Base-by-base conservation (phyloP, 352 stramenopile species). In the Aphanomyces stellatus region DNA sequence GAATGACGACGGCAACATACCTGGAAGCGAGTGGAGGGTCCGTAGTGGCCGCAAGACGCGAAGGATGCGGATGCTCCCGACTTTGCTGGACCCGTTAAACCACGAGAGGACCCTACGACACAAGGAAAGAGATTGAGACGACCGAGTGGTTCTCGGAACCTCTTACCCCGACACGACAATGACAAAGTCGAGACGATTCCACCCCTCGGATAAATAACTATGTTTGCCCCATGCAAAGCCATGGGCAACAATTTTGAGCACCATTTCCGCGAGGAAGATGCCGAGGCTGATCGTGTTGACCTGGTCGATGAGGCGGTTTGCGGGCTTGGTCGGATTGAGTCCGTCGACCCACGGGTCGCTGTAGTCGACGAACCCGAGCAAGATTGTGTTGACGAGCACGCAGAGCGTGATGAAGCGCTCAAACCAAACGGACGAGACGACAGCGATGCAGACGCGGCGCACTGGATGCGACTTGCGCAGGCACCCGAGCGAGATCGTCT, bases 141-240 rank as follows among this genome's bases (percentile, higher is more conserved):
- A 82, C 40, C 19, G 62, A 35, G 25, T 60, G n/a, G n/a, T n/a
- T 42, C 46, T 37, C 17, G 15, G 28, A 33, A 3, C 78, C 84
- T 2, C 33, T 17, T 73, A 96, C 80, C 83, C 92, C 22, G 87
- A 87, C 15, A 93, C 48, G 53, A 98, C 91, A 33, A 97, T 89
- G 30, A 95, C 73, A 69, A 98, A 98, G 67, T 98, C 92, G 27
- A 98, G 76, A 22, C 91, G 69, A 51, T 98, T 98, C 91, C 90
- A 98, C 3, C 74, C 72, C 70, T 98, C 88, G 3, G 78, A 72
- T 0, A 92, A 69, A 66, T 97, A 97, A 13, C 76, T 80, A 2
- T 88, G 80, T 31, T 80, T 69, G 2, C 74, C 77, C 0, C 74
- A 70, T 5, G 85, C 30, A 6, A 95, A 81, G 0, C 91, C 91